Percentiles rank a stretch among this genome's conserved stretches.
These are phyloP conservation scores for Fomitiporia mediterranea DNA, from an alignment of 1,284 basidiomycete species.

Conservation along the genomic window DNA sequence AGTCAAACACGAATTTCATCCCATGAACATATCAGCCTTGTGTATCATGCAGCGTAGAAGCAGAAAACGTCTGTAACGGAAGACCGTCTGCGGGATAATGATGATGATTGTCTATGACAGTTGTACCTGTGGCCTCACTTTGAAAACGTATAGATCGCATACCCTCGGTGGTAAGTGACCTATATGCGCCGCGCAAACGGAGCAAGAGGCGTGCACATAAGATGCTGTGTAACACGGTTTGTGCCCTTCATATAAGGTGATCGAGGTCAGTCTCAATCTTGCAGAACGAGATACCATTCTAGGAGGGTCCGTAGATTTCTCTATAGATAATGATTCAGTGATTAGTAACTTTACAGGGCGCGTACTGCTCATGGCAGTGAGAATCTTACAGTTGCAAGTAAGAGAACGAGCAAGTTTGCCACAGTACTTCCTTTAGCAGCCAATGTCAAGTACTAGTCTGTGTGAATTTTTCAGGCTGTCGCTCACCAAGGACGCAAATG, in stretches of 20 bases:
- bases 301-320: slow-evolving; percentile 3
- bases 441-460: too few relatives aligned
- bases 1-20: too few relatives aligned
- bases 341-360: neutral
- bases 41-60: too few relatives aligned
- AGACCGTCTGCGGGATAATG: too few relatives aligned
- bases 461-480: neutral
- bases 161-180: neutral
- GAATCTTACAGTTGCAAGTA: slow-evolving; percentile 1
- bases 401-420: slow-evolving; percentile 1
- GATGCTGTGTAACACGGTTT: slow-evolving; percentile 12
- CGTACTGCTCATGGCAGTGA: neutral
- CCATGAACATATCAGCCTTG: too few relatives aligned
- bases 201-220: slow-evolving; percentile 14
- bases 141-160: neutral
- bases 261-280: neutral
- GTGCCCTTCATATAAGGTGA: neutral
- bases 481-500: slow-evolving; percentile 6
- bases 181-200: slow-evolving; percentile 11
- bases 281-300: neutral
- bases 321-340: neutral
- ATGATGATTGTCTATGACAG: neutral
- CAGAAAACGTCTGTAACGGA: too few relatives aligned
- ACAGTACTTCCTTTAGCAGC: neutral
- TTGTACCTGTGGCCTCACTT: too few relatives aligned